phyloP scores from a whole-genome alignment of 345 rosid genomes.

The Eucalyptus dawsonii region DNA sequence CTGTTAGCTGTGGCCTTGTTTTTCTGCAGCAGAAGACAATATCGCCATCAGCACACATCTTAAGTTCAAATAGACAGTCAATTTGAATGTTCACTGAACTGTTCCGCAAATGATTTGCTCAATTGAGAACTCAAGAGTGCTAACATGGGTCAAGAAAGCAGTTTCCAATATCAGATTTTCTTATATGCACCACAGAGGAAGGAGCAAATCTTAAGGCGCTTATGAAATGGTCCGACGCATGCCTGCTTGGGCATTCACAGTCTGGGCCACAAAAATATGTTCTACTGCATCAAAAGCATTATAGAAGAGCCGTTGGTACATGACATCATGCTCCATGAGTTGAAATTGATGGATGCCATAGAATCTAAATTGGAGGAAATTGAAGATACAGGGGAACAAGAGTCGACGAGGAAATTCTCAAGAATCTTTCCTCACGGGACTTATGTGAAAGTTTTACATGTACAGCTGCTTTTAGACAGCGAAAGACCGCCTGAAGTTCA shows the following conservation, averaged over 20 bases:
- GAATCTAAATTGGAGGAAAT: neutral
- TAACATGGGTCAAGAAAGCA: neutral
- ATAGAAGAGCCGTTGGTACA: neutral
- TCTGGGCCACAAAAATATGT: neutral
- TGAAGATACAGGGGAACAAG: neutral
- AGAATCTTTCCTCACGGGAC: neutral
- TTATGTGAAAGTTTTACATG: neutral
- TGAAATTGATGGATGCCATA: neutral
- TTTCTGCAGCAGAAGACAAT: slow-evolving; percentile 21
- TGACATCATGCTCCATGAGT: neutral
- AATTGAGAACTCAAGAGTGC: neutral
- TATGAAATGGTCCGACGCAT: neutral
- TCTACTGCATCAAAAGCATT: neutral
- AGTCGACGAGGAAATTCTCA: neutral
- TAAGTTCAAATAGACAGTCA: neutral
- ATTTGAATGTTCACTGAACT: neutral
- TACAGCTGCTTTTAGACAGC: neutral
- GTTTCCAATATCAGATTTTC: neutral
- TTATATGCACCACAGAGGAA: neutral
- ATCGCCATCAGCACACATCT: neutral
- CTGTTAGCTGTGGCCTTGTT: slow-evolving; percentile 44
- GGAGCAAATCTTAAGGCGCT: neutral
- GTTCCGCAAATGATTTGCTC: neutral
- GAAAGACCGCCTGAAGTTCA: neutral
- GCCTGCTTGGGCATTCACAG: neutral